phyloP scores from a whole-genome alignment of 768 basidiomycete genomes.

The Rhodotorula graminis region DNA sequence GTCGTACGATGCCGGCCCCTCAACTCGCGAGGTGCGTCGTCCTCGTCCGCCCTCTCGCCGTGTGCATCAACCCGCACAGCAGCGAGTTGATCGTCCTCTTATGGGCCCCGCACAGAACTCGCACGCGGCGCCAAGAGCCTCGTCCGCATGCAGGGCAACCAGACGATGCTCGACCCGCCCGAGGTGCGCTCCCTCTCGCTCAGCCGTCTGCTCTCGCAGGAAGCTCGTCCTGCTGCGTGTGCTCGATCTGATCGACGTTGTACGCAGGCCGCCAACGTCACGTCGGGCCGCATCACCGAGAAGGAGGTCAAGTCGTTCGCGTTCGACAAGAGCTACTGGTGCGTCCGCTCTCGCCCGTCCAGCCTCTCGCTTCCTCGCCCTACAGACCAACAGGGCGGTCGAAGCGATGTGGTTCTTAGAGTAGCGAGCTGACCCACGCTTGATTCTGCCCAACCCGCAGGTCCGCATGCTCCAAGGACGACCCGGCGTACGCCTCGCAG shows the following conservation, averaged over 20 bases:
- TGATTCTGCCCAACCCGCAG: background rate
- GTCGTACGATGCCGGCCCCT: slow-evolving; percentile 79
- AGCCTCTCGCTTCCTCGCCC: too few relatives aligned
- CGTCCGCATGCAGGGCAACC: slow-evolving; percentile 90
- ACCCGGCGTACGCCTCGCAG: slow-evolving; percentile 85
- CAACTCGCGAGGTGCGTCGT: slow-evolving; percentile 74
- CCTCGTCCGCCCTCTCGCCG: background rate
- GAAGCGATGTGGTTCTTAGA: too few relatives aligned
- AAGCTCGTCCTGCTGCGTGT: background rate
- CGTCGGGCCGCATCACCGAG: slow-evolving; percentile 61
- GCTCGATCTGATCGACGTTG: background rate
- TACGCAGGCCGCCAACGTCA: slow-evolving; percentile 46
- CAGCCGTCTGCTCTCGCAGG: slow-evolving; percentile 3
- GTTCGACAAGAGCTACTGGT: slow-evolving; percentile 98
- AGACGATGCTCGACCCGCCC: slow-evolving; percentile 86
- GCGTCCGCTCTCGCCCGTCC: background rate
- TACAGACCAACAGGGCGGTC: fast-evolving
- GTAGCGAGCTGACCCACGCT: too few relatives aligned
- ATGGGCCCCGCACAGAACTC: slow-evolving; percentile 64
- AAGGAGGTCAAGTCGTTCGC: slow-evolving; percentile 83
- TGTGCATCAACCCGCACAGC: background rate
- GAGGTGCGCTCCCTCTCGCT: slow-evolving; percentile 50
- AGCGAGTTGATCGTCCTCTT: background rate
- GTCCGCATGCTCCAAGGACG: slow-evolving; percentile 77
- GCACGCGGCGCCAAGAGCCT: slow-evolving; percentile 88